phyloP scores from a whole-genome alignment of 441 rosid genomes.

The Adansonia rubrostipa region DNA sequence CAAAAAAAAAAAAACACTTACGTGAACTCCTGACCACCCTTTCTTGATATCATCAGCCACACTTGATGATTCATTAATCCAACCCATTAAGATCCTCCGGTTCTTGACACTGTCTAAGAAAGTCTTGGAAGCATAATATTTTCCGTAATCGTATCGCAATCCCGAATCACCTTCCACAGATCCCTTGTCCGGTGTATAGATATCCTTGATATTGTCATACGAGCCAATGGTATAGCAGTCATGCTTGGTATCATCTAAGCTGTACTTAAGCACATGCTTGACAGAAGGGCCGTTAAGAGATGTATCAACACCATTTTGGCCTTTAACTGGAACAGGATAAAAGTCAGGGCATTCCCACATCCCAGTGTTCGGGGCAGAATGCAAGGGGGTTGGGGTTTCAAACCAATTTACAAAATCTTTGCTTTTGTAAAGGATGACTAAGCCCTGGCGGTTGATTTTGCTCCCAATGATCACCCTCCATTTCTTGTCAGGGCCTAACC shows the following conservation, averaged over 20 bases:
- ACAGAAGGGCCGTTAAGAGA: slow-evolving; percentile 32
- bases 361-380: slow-evolving; percentile 61
- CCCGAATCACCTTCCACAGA: slow-evolving; percentile 49
- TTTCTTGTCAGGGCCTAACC: slow-evolving; percentile 61
- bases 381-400: slow-evolving; percentile 49
- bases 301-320: slow-evolving; percentile 47
- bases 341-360: slow-evolving; percentile 98
- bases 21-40: slow-evolving; percentile 90
- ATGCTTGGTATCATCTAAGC: slow-evolving; percentile 60
- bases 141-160: slow-evolving; percentile 76
- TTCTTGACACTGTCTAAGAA: slow-evolving; percentile 55
- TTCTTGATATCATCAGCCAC: slow-evolving; percentile 50
- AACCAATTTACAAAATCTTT: slow-evolving; percentile 65
- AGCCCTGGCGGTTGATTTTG: slow-evolving; percentile 49
- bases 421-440: slow-evolving; percentile 60
- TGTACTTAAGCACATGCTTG: slow-evolving; percentile 67
- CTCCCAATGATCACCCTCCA: slow-evolving; percentile 74
- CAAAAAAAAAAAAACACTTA: slow-evolving; percentile 8
- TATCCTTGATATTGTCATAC: slow-evolving; percentile 43
- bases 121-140: slow-evolving; percentile 82
- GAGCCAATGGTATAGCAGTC: slow-evolving; percentile 68
- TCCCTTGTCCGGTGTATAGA: slow-evolving; percentile 55
- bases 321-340: slow-evolving; percentile 46
- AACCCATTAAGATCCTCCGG: slow-evolving; percentile 68
- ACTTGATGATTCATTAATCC: slow-evolving; percentile 74